These are phyloP conservation scores for Camillea tinctor DNA, from an alignment of 2,329 filamentous ascomycete genomes.

Conservation along the genomic window DNA sequence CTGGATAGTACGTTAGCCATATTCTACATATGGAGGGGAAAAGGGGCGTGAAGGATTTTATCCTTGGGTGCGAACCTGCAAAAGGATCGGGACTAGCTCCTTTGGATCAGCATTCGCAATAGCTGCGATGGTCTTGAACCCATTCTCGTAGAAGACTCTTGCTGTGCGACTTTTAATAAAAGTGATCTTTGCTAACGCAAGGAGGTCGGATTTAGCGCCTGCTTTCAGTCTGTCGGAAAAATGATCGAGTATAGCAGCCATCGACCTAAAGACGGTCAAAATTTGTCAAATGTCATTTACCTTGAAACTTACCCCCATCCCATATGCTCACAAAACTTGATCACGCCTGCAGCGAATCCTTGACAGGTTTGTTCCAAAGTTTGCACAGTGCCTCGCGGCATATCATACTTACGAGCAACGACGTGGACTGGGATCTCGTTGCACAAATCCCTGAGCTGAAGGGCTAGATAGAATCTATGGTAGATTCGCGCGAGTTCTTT, in stretches of 20 bases:
- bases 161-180: slow-evolving; percentile 78
- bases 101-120: slow-evolving; percentile 68
- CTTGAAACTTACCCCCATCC: slow-evolving; percentile 58
- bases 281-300: slow-evolving; percentile 1
- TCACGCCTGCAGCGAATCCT: slow-evolving; percentile 75
- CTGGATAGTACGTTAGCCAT: slow-evolving; percentile 36
- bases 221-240: slow-evolving; percentile 73
- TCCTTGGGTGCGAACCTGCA: slow-evolving; percentile 53
- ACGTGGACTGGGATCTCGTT: slow-evolving; percentile 71
- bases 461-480: slow-evolving; percentile 69
- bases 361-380: slow-evolving; percentile 72
- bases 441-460: slow-evolving; percentile 76
- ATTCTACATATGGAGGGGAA: background rate
- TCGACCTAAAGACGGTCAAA: slow-evolving; percentile 48
- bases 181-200: slow-evolving; percentile 69
- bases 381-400: slow-evolving; percentile 69
- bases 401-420: slow-evolving; percentile 69
- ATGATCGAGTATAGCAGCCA: slow-evolving; percentile 71
- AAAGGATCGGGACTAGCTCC: slow-evolving; percentile 68
- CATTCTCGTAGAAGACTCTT: slow-evolving; percentile 72
- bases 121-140: slow-evolving; percentile 65
- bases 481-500: slow-evolving; percentile 63
- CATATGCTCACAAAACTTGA: slow-evolving; percentile 78
- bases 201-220: slow-evolving; percentile 67
- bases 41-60: slow-evolving; percentile 15